Percentiles rank a stretch among this genome's conserved stretches.
Evolutionary conservation across 1,284 basidiomycete genomes (phyloP).

Genomic region (Xerocomus minutiporus): DNA sequence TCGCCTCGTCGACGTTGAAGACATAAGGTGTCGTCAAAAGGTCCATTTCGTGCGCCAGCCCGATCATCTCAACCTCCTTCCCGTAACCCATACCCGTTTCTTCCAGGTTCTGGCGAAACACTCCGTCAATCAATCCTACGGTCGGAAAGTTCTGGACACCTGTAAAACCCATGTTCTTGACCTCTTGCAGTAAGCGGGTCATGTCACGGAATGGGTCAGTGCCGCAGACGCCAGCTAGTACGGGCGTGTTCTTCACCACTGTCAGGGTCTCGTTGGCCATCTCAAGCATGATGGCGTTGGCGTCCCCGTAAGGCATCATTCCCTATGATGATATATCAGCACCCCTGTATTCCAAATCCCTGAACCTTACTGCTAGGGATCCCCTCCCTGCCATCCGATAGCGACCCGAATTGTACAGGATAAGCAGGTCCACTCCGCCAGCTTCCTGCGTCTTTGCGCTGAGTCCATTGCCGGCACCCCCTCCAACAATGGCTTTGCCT

Average conservation of each 20-base stretch:
- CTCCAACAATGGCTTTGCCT: conserved; percentile 25
- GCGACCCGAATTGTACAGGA: conserved; percentile 32
- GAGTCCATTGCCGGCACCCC: conserved; percentile 29
- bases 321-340: conserved; percentile 16
- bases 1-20: conserved; percentile 26
- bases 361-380: conserved; percentile 25
- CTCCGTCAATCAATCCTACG: conserved; percentile 29
- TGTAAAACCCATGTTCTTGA: conserved; percentile 28
- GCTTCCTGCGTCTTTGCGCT: conserved; percentile 30
- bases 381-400: conserved; percentile 30
- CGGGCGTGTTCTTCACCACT: conserved; percentile 26
- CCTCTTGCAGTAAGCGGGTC: conserved; percentile 18
- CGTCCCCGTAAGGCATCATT: conserved; percentile 32
- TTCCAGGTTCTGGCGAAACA: conserved; percentile 31
- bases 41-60: conserved; percentile 24
- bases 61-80: conserved; percentile 33
- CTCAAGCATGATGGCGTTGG: conserved; percentile 30
- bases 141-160: conserved; percentile 33
- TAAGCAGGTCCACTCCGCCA: conserved; percentile 26
- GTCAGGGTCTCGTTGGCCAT: conserved; percentile 30
- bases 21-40: conserved; percentile 30
- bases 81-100: conserved; percentile 32
- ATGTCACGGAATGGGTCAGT: conserved; percentile 32
- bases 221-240: conserved; percentile 28
- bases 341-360: not conserved